phyloP scores from a whole-genome alignment of 2,329 filamentous ascomycete genomes.

The Phyllosticta citribraziliensis region DNA sequence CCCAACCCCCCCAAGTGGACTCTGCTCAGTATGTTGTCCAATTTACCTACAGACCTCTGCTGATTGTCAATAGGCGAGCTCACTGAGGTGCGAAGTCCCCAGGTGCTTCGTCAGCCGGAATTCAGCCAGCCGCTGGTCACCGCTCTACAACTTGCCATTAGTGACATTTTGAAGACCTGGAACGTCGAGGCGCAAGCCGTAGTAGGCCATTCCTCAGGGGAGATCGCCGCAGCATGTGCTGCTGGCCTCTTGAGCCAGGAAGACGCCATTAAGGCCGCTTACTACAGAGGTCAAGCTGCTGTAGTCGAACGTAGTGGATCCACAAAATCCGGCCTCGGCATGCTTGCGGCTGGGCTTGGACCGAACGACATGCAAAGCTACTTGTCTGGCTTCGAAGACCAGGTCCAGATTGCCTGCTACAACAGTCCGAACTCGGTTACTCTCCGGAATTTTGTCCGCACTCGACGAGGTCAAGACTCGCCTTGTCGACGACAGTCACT shows the following conservation, averaged over 20 bases:
- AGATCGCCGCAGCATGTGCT: slow-evolving; percentile 12
- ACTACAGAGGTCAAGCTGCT: slow-evolving; percentile 9
- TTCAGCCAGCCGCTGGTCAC: slow-evolving; percentile 11
- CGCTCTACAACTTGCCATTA: slow-evolving; percentile 10
- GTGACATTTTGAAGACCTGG: slow-evolving; percentile 6
- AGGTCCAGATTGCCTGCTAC: slow-evolving; percentile 12
- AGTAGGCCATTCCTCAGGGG: slow-evolving; percentile 12
- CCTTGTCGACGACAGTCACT: slow-evolving; percentile 9
- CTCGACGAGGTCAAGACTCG: background rate
- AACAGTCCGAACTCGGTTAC: slow-evolving; percentile 12
- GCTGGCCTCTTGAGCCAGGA: slow-evolving; percentile 10
- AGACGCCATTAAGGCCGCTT: slow-evolving; percentile 12
- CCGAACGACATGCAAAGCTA: slow-evolving; percentile 4
- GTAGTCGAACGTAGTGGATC: too few species aligned
- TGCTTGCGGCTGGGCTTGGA: slow-evolving; percentile 18
- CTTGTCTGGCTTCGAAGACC: slow-evolving; percentile 4
- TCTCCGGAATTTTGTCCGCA: background rate
- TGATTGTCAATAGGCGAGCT: slow-evolving; percentile 10
- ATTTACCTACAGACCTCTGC: too few species aligned
- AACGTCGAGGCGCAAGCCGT: background rate
- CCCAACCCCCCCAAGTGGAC: slow-evolving; percentile 11
- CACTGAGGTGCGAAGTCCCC: background rate
- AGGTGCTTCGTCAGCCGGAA: slow-evolving; percentile 11
- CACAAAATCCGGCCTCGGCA: slow-evolving; percentile 10
- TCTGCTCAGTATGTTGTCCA: background rate